phyloP scores from a whole-genome alignment of 164 flowering plant species.

The Vitis riparia region DNA sequence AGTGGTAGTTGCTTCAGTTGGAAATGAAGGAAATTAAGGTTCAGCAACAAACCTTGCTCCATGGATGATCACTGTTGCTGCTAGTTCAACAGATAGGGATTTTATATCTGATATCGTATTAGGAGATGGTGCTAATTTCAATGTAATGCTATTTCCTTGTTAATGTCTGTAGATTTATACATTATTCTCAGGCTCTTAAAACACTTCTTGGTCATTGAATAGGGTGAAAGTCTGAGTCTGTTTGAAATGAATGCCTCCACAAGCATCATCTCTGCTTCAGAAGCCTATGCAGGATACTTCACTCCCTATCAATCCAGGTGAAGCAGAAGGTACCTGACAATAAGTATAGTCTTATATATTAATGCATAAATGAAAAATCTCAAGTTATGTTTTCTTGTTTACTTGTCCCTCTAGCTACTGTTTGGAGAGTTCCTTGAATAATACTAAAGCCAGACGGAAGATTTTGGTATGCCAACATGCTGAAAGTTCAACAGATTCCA shows the following conservation, averaged over 20 bases:
- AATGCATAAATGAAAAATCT: constrained; percentile 2
- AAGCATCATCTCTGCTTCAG: constrained; percentile 63
- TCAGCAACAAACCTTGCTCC: constrained; percentile 82
- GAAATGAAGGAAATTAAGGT: constrained; percentile 62
- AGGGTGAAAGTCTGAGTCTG: constrained; percentile 76
- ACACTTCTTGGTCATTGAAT: constrained; percentile 5
- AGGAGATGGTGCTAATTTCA: constrained; percentile 44
- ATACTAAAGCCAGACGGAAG: constrained; percentile 57
- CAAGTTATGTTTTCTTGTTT: constrained; percentile 13
- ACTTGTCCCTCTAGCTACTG: constrained; percentile 50
- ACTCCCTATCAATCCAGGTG: constrained; percentile 92
- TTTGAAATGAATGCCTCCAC: constrained; percentile 41
- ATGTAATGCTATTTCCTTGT: constrained; percentile 29
- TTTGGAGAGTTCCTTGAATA: constrained; percentile 69
- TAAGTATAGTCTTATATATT: constrained; percentile 8
- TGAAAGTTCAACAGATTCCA: constrained; percentile 64
- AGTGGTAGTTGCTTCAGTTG: constrained; percentile 69
- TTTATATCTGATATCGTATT: constrained; percentile 59
- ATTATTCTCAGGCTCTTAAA: background rate
- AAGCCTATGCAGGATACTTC: constrained; percentile 66
- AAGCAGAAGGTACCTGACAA: constrained; percentile 35
- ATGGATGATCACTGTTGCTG: constrained; percentile 82
- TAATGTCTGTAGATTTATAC: background rate
- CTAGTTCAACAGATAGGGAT: constrained; percentile 78
- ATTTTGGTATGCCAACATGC: constrained; percentile 70